Conservation (phyloP, 2,329 filamentous ascomycete genomes). For the Microascus cirrosus region DNA sequence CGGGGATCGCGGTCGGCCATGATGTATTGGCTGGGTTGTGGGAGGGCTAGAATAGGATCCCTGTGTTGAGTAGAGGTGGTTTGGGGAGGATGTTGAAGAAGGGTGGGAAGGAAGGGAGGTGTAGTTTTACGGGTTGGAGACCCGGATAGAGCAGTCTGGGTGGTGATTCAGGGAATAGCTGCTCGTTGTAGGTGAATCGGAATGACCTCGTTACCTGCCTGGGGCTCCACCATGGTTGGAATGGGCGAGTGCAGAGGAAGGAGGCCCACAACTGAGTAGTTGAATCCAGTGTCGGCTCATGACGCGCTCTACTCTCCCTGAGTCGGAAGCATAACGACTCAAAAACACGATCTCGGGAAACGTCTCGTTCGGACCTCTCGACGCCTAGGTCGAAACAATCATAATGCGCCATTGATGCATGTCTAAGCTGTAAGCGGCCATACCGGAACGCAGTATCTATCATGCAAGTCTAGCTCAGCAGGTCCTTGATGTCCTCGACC, state of each 20-base stretch:
- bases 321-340: background rate
- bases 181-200: background rate
- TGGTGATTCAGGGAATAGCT: background rate
- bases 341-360: background rate
- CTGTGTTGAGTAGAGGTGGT: no score
- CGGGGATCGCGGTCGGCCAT: no score
- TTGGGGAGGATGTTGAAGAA: background rate
- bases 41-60: no score
- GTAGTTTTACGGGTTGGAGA: background rate
- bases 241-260: background rate
- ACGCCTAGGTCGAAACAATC: background rate
- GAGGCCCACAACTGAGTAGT: background rate
- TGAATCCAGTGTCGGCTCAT: background rate
- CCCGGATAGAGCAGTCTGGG: background rate
- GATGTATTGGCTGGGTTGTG: no score
- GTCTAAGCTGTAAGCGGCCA: background rate
- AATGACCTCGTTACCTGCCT: background rate
- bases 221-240: background rate
- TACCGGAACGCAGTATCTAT: background rate
- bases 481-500: conserved; percentile 87
- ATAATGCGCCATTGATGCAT: background rate
- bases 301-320: background rate
- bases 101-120: background rate
- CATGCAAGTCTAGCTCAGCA: conserved; percentile 47
- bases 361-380: background rate